Evolutionary conservation across 1,284 basidiomycete genomes (phyloP), one percentile per base, ranked within the genome.

Genomic region (Phenoliferia sp.): DNA sequence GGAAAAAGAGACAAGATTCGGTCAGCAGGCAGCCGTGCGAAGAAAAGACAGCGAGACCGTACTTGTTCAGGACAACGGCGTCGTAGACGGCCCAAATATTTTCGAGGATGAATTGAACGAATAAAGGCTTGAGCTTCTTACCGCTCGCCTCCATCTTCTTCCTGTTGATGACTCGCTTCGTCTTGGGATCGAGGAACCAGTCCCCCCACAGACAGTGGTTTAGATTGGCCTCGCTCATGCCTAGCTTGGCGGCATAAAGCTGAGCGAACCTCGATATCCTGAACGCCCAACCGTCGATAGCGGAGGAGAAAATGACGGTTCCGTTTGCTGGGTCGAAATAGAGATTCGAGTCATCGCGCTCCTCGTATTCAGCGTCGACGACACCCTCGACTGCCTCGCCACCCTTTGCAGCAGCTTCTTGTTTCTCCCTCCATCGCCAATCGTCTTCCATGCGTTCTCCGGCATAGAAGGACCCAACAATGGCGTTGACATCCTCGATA

Each of bases 41-140:
- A 64, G 62, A 52, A 54, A 50, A 31, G 36, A 17, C 29, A 22
- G 36, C 26, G 58, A 65, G 58, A 28, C 86, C 92, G 77, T 78
- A 96, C 94, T 92, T 89, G 74, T 93, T 91, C 19, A 90, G 79
- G 39, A 90, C 80, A 19, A 94, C 87, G 33, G 89, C 90, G 75
- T 95, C 90, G 80, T 99, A 99, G 15, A 98, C 90, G 32, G 90
- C 88, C 95, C 95, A 99, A 34, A 99, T 86, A 79, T 98, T 99
- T 69, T 99, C 96, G 73, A 99, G 81, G 5, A 99, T 89, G 75
- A 99, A 97, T 80, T 98, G 94, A 5, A 98, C 96, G 77, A 99
- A 99, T 61, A 99, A 84, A n/a, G 94, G 93, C 81, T 98, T 99
- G 76, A 99, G 81, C 67, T 78, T 79, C 55, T 65, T 65, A 52